These are phyloP conservation scores for Penicillium sclerotigenum DNA, from an alignment of 2,329 filamentous ascomycete genomes.

Conservation along the genomic window DNA sequence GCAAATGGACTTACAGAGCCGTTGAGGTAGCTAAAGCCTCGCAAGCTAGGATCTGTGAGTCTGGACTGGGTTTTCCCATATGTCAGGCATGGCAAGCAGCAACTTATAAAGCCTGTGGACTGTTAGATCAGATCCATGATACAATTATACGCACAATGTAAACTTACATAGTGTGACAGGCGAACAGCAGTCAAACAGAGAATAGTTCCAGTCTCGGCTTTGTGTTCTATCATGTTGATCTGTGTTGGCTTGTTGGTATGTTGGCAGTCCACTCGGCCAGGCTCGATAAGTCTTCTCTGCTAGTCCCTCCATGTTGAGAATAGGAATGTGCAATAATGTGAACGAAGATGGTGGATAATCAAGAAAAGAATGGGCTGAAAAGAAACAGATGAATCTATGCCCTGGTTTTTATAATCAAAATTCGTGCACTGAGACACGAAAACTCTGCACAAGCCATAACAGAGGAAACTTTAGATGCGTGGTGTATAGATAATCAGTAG, in stretches of 20 bases:
- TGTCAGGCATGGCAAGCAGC: neutral
- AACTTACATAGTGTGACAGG: neutral
- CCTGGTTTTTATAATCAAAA: too few species aligned
- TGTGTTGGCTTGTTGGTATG: neutral
- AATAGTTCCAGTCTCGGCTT: neutral
- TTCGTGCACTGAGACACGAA: too few species aligned
- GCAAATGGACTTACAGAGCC: neutral
- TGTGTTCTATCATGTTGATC: neutral
- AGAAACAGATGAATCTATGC: too few species aligned
- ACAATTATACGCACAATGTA: too few species aligned
- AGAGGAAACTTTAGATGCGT: too few species aligned
- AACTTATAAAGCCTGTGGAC: neutral
- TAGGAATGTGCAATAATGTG: too few species aligned
- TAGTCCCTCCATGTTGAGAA: too few species aligned
- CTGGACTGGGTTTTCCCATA: neutral
- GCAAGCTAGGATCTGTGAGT: neutral
- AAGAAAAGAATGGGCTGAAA: too few species aligned
- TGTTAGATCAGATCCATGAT: neutral
- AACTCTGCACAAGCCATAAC: too few species aligned
- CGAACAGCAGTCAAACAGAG: neutral
- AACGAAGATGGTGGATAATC: too few species aligned
- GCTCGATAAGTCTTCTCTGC: neutral
- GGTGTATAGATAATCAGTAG: too few species aligned
- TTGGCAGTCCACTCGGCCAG: neutral
- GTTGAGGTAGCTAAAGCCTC: neutral